These are phyloP conservation scores for Colletotrichum endophyticum DNA, from an alignment of 2,329 filamentous ascomycete species.

Conservation along the genomic window DNA sequence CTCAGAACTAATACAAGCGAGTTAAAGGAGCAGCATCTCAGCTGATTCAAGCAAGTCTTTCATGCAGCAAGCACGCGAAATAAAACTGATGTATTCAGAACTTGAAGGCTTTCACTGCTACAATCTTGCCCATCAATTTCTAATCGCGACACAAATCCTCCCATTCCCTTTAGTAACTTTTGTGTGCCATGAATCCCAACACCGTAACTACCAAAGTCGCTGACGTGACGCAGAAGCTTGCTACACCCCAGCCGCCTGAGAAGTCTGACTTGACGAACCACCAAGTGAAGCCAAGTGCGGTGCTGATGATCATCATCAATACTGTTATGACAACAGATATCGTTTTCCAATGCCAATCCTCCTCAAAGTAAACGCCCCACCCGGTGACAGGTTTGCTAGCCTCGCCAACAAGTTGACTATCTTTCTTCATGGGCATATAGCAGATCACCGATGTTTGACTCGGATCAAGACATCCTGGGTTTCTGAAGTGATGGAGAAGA, in stretches of 20 bases:
- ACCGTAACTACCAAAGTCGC: neutral
- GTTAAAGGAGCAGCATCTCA: no score
- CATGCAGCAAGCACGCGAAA: no score
- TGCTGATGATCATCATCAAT: neutral
- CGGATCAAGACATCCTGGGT: neutral
- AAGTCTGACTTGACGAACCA: neutral
- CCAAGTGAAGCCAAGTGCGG: neutral
- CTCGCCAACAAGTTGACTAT: neutral
- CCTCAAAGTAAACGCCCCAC: neutral
- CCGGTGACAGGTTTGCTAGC: neutral
- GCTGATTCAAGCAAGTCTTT: no score
- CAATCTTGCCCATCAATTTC: no score
- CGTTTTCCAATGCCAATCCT: neutral
- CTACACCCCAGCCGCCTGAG: neutral
- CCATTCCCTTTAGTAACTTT: neutral
- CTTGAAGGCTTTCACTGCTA: no score
- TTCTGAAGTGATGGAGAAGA: neutral
- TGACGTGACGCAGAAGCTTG: neutral
- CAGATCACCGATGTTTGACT: neutral
- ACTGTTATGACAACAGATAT: neutral
- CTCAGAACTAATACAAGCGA: no score
- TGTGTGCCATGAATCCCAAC: neutral
- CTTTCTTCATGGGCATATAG: neutral
- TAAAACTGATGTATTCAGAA: no score
- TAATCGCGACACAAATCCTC: no score